Percentiles rank a stretch among this genome's conserved stretches.
These are phyloP conservation scores for Myriosclerotinia scirpicola DNA, from an alignment of 2,329 filamentous ascomycete species.

Conservation along the genomic window DNA sequence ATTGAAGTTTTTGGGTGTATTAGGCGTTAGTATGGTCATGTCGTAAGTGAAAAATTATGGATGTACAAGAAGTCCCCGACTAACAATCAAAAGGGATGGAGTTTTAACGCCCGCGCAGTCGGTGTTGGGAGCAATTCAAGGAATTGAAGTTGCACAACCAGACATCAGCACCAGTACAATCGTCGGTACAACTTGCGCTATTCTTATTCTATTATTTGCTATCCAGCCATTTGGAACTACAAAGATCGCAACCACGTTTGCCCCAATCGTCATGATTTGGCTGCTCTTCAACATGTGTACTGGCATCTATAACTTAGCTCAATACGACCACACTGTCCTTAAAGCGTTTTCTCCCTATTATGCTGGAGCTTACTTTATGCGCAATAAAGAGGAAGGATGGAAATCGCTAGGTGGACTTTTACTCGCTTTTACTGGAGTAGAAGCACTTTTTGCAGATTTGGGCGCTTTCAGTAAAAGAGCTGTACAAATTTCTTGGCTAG, in stretches of 20 bases:
- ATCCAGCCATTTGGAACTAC: constrained; percentile 65
- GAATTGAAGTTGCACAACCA: constrained; percentile 57
- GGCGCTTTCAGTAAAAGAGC: constrained; percentile 71
- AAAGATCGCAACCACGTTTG: constrained; percentile 60
- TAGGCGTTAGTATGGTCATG: constrained; percentile 68
- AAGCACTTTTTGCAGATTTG: constrained; percentile 75
- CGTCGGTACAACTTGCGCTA: constrained; percentile 63
- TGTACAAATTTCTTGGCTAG: constrained; percentile 72
- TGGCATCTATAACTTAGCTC: constrained; percentile 62
- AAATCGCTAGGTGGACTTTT: constrained; percentile 67
- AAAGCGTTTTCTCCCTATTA: constrained; percentile 59
- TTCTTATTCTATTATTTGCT: constrained; percentile 62
- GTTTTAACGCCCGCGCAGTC: constrained; percentile 69
- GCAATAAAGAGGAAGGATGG: constrained; percentile 62
- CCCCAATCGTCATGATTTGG: constrained; percentile 68
- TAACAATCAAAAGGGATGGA: constrained; percentile 48
- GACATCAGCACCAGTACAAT: constrained; percentile 58
- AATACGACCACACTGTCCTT: constrained; percentile 54
- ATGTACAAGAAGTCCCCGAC: not conserved
- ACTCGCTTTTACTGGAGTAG: constrained; percentile 75
- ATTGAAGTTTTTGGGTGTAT: constrained; percentile 61
- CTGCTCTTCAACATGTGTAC: constrained; percentile 61
- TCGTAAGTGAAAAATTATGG: constrained; percentile 31
- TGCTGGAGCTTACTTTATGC: constrained; percentile 59
- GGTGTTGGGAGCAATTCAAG: constrained; percentile 68